Evolutionary conservation across 768 basidiomycete genomes (phyloP).

Genomic region (Amanita exitialis): DNA sequence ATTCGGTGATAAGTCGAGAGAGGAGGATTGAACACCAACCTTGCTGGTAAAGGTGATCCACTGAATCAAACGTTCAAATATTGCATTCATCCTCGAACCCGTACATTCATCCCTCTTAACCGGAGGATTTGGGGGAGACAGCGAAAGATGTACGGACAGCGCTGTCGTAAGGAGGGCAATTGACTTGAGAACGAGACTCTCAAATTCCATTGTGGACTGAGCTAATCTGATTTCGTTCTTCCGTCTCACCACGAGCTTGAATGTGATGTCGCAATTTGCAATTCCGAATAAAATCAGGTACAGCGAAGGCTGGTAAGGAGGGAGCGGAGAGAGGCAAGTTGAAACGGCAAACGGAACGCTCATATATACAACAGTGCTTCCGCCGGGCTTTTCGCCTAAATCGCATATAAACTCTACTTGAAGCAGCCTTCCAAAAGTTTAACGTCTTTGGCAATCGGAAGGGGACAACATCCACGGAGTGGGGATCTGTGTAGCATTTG

Average conservation of each 20-base stretch:
- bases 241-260: neutral
- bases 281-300: constrained; percentile 2
- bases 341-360: constrained; percentile 3
- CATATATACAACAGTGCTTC: constrained; percentile 7
- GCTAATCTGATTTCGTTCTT: neutral
- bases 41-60: constrained; percentile 27
- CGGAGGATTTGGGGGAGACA: constrained; percentile 30
- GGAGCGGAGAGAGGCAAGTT: constrained; percentile 2
- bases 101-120: constrained; percentile 23
- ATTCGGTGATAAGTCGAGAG: constrained; percentile 1
- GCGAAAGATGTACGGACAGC: constrained; percentile 23
- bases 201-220: neutral
- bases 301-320: constrained; percentile 1
- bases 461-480: constrained; percentile 1
- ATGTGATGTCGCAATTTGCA: constrained; percentile 4
- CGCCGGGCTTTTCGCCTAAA: constrained; percentile 1
- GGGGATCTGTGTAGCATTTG: neutral
- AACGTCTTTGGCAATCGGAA: neutral
- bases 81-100: constrained; percentile 19
- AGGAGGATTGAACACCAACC: constrained; percentile 12
- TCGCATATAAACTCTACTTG: constrained; percentile 6
- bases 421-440: constrained; percentile 6
- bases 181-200: constrained; percentile 12
- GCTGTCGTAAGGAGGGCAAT: constrained; percentile 19
- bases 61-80: constrained; percentile 26